Evolutionary conservation across 768 basidiomycete genomes (phyloP).

Genomic region (Mycena rosella): DNA sequence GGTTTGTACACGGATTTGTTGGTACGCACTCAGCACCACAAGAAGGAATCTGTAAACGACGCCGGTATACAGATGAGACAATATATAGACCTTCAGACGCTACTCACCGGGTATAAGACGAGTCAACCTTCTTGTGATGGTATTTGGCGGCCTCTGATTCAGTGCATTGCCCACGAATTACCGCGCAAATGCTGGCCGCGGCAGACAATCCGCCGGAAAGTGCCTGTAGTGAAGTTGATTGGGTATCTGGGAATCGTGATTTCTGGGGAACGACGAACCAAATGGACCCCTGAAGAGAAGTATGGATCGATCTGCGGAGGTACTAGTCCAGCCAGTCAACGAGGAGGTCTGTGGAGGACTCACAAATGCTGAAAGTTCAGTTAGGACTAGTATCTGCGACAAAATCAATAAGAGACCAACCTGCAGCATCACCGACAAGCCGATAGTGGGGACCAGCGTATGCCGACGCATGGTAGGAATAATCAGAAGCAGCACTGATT

Average conservation of each 20-base stretch:
- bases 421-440: constrained; percentile 42
- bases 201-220: constrained; percentile 43
- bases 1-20: constrained; percentile 54
- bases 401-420: constrained; percentile 8
- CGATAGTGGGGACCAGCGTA: constrained; percentile 40
- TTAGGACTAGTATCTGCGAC: background rate
- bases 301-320: constrained; percentile 42
- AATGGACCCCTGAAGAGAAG: constrained; percentile 45
- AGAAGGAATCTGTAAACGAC: constrained; percentile 48
- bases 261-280: background rate
- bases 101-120: constrained; percentile 40
- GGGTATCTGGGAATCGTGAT: no score
- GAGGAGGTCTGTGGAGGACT: background rate
- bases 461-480: constrained; percentile 32
- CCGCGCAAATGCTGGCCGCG: constrained; percentile 41
- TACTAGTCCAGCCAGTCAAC: no score
- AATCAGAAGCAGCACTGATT: constrained; percentile 34
- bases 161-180: constrained; percentile 34
- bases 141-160: constrained; percentile 39
- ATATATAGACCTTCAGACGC: no score
- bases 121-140: constrained; percentile 40
- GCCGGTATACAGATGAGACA: no score
- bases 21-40: constrained; percentile 56
- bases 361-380: constrained; percentile 20
- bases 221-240: constrained; percentile 37